Evolutionary conservation across 768 basidiomycete species (phyloP).

Genomic region (Phallus indusiatus): DNA sequence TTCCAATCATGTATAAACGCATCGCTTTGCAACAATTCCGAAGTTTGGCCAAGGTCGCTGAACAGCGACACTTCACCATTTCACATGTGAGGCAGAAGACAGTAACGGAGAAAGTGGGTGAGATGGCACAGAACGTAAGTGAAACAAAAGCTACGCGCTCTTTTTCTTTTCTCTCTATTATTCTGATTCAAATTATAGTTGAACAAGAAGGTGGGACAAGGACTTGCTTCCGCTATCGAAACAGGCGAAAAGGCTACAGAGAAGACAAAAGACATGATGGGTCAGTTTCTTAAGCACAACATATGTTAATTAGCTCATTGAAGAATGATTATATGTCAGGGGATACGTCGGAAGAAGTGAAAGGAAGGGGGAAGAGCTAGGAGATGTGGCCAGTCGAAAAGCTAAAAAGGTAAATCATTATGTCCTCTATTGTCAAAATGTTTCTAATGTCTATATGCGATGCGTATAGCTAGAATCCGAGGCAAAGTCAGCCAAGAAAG

Average conservation of each 20-base stretch:
- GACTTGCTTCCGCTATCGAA: slow-evolving; percentile 33
- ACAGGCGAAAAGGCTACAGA: slow-evolving; percentile 31
- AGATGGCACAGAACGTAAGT: slow-evolving; percentile 28
- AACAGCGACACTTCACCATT: slow-evolving; percentile 20
- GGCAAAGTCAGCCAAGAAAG: slow-evolving; percentile 14
- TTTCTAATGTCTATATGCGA: neutral
- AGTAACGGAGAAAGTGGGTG: slow-evolving; percentile 30
- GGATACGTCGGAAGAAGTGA: neutral
- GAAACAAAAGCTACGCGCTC: neutral
- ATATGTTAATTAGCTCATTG: neutral
- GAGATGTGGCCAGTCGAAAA: slow-evolving; percentile 11
- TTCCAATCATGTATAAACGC: slow-evolving; percentile 20
- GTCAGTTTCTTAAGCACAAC: slow-evolving; percentile 14
- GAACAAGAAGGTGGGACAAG: slow-evolving; percentile 30
- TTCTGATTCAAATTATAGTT: slow-evolving; percentile 18
- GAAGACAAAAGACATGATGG: slow-evolving; percentile 28
- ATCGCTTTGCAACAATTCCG: slow-evolving; percentile 11
- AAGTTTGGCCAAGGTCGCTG: slow-evolving; percentile 13
- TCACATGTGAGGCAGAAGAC: slow-evolving; percentile 25
- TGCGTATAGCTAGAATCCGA: slow-evolving; percentile 11
- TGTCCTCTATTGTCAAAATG: neutral
- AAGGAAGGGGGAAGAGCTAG: slow-evolving; percentile 5
- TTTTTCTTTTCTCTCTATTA: neutral
- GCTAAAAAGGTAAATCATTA: slow-evolving; percentile 12
- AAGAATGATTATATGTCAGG: neutral